These are phyloP conservation scores for Pichia heedii DNA, from an alignment of 805 yeast species.

Conservation along the genomic window DNA sequence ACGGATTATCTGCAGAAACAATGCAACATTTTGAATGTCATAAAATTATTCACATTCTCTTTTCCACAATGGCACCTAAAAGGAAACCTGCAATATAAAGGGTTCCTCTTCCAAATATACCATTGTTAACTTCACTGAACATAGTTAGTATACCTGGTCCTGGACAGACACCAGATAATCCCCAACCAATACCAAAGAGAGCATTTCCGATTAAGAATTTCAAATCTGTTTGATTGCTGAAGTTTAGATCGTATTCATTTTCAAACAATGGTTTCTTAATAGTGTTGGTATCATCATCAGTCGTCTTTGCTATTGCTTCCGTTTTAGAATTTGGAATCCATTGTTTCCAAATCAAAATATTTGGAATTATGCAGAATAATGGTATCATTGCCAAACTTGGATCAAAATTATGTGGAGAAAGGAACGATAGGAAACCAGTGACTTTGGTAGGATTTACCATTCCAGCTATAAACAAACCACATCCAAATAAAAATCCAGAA, in stretches of 20 bases:
- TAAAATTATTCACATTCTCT: constrained; percentile 30
- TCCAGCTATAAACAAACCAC: constrained; percentile 40
- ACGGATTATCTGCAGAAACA: too few relatives aligned
- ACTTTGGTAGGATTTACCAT: constrained; percentile 38
- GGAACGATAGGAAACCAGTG: constrained; percentile 35
- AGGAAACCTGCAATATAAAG: constrained; percentile 14
- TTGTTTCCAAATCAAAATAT: constrained; percentile 29
- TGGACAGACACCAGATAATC: constrained; percentile 42
- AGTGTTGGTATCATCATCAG: neutral
- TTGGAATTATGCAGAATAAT: constrained; percentile 37
- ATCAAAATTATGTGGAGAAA: constrained; percentile 31
- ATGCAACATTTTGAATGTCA: neutral
- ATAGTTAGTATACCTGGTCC: constrained; percentile 38
- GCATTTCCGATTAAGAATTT: constrained; percentile 34
- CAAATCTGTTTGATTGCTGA: constrained; percentile 16
- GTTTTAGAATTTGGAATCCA: constrained; percentile 13
- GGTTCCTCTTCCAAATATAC: constrained; percentile 23
- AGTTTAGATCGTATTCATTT: constrained; percentile 19
- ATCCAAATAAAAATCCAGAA: constrained; percentile 32
- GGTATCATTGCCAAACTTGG: constrained; percentile 39
- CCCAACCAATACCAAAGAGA: constrained; percentile 48
- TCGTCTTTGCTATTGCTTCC: neutral
- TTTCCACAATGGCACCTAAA: constrained; percentile 27
- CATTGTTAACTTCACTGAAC: constrained; percentile 15
- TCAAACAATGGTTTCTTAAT: constrained; percentile 16